Evolutionary conservation across 257 asterid species (phyloP).

Genomic region (Rubia yunnanensis): DNA sequence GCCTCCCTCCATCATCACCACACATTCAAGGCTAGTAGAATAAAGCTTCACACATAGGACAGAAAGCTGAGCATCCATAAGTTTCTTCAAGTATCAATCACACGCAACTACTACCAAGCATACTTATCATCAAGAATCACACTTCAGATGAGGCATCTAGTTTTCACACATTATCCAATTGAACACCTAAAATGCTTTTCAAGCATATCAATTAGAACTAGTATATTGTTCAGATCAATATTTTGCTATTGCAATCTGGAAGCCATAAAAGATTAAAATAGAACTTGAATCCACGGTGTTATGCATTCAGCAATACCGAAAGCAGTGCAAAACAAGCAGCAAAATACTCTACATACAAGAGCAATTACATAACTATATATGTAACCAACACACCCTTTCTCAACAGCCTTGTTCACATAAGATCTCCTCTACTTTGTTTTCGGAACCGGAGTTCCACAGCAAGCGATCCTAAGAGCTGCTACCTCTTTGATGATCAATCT

Average conservation of each 20-base stretch:
- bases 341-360: background rate
- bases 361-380: background rate
- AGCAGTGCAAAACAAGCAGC: background rate
- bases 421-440: background rate
- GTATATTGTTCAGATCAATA: background rate
- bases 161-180: background rate
- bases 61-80: background rate
- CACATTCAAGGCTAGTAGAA: background rate
- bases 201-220: background rate
- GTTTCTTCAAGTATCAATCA: too few species aligned
- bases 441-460: background rate
- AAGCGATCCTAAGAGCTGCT: conserved; percentile 6
- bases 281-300: background rate
- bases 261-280: background rate
- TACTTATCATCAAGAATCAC: background rate
- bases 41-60: background rate
- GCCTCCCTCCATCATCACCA: background rate
- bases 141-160: background rate
- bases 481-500: conserved; percentile 14
- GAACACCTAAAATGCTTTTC: background rate
- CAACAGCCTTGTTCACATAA: background rate
- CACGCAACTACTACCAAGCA: too few species aligned
- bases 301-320: background rate
- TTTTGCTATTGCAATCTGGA: background rate
- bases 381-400: background rate